phyloP scores from a whole-genome alignment of 176 grass and related monocot genomes.

The Alloteropsis semialata region DNA sequence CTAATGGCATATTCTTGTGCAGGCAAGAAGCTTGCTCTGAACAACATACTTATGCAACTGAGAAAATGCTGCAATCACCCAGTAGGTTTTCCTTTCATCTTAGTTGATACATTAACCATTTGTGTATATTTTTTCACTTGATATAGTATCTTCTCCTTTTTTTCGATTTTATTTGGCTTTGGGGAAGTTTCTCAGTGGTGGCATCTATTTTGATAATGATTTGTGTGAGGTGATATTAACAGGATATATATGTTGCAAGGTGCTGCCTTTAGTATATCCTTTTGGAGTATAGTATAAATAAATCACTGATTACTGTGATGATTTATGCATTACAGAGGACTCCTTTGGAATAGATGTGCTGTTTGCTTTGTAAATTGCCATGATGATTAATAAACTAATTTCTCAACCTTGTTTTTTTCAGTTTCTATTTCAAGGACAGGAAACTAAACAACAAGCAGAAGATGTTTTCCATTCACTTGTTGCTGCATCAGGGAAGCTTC shows the following conservation, averaged over 20 bases:
- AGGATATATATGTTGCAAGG: not conserved
- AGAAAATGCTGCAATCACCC: conserved; percentile 75
- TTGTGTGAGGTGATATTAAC: not conserved
- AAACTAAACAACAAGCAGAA: conserved; percentile 35
- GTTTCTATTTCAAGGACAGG: conserved; percentile 56
- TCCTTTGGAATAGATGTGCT: not conserved
- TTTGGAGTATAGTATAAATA: not conserved
- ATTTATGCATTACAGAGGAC: not conserved
- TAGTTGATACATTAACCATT: conserved; percentile 10
- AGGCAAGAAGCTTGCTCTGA: conserved; percentile 68
- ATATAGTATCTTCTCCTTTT: not conserved
- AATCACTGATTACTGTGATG: not conserved
- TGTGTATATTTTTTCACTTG: too few relatives aligned
- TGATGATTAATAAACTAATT: not conserved
- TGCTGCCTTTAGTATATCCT: not conserved
- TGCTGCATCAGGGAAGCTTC: conserved; percentile 64
- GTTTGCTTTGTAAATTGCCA: not conserved
- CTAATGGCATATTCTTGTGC: conserved; percentile 8
- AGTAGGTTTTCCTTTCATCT: conserved; percentile 33
- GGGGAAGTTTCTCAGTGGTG: not conserved
- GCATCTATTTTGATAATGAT: not conserved
- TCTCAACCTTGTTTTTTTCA: conserved; percentile 1
- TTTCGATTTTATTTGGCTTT: too few relatives aligned
- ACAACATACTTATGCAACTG: conserved; percentile 47
- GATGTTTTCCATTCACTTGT: conserved; percentile 50